phyloP scores from a whole-genome alignment of 129 eudicot species.

The Flaveria robusta region DNA sequence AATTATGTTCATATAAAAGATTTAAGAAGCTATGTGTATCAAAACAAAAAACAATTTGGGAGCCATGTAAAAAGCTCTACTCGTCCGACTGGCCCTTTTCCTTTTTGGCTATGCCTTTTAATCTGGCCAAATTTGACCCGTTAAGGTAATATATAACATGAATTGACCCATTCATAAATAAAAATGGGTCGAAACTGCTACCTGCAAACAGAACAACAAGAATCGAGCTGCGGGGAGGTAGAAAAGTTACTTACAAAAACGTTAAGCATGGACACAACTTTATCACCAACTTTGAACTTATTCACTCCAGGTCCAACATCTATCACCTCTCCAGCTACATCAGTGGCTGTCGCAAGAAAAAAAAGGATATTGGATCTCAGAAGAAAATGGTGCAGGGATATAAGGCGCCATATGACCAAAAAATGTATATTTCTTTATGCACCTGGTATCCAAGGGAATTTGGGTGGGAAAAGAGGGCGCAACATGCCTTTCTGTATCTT shows the following conservation, averaged over 20 bases:
- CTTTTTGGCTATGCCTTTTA: neutral
- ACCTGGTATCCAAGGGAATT: constrained; percentile 77
- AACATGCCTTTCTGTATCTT: constrained; percentile 74
- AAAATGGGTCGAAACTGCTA: constrained; percentile 10
- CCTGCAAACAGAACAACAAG: constrained; percentile 2
- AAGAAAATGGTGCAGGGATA: neutral
- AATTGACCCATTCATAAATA: neutral
- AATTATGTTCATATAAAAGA: neutral
- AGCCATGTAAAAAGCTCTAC: neutral
- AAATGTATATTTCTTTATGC: neutral
- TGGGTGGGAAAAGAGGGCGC: constrained; percentile 63
- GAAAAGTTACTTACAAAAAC: constrained; percentile 40
- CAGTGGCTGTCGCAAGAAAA: constrained; percentile 49
- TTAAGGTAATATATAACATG: neutral
- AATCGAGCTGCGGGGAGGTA: neutral
- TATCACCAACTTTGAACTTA: constrained; percentile 67
- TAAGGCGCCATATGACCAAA: constrained; percentile 1
- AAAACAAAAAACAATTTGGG: neutral
- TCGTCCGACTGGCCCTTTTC: neutral
- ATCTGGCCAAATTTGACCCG: neutral
- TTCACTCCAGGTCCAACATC: constrained; percentile 64
- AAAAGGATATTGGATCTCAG: neutral
- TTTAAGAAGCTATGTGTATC: neutral
- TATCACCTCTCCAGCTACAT: constrained; percentile 74
- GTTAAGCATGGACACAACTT: constrained; percentile 53